Evolutionary conservation across 1,284 basidiomycete species (phyloP), one percentile per base, ranked within the genome.

Genomic region (Leccinum variabile): DNA sequence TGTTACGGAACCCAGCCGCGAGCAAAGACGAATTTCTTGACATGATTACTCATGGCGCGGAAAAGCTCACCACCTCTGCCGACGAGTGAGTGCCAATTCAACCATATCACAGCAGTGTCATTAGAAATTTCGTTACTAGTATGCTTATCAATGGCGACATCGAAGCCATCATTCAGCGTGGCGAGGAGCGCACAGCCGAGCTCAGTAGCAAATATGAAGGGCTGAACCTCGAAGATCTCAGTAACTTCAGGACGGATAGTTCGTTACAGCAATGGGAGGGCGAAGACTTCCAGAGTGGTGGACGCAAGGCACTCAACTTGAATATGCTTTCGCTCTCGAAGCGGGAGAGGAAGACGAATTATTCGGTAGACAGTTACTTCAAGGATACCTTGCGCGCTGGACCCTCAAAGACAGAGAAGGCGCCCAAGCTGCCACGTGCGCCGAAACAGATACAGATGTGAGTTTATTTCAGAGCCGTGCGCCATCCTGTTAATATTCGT

Each of bases 31-130:
- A 99, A 64, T 81, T 99, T 14, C 81, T 98, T 22, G 96, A 98
- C 72, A 99, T 99, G 95, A 99, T 99, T 67, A 91, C 97, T 25
- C 95, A 97, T 73, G 97, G 97, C 22, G 97, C 96, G 0, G 96
- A 99, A 74, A 92, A 94, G 77, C 98, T 99, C 66, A 97, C 98
- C 76, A 96, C 91, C 72, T 82, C 87, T 22, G 78, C 73, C 0
- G 86, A 88, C 3, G 82, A 86, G 88, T 90, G 68, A 65, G 87
- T 78, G 18, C 1, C 35, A 8, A 7, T 5, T 16, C 2, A 39
- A 4, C 1, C 18, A 10, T 30, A 13, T 55, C 18, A 39, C 1
- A 18, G 59, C 0, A 30, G 53, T 33, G 14, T 59, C 14, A 3
- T 53, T 59, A 22, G 63, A 0, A 58, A 25, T 2, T 32, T n/a